Evolutionary conservation across 192 early-diverging fungal species (phyloP).

Genomic region (Rhizophagus clarus): DNA sequence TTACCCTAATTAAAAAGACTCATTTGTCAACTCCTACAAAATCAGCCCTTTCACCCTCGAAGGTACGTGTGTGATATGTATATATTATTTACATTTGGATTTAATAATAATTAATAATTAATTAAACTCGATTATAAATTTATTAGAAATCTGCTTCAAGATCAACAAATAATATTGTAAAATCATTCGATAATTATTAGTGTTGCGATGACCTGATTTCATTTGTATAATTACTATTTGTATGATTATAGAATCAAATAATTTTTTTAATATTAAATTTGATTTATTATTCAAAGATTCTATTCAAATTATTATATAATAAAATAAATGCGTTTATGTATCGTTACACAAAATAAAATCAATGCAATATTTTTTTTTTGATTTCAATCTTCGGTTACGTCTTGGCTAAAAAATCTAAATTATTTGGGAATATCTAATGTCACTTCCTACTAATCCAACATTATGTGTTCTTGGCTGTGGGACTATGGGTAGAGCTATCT

Average conservation of each 20-base stretch:
- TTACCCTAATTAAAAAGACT: constrained; percentile 4
- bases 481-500: constrained; percentile 57
- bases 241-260: background rate
- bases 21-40: constrained; percentile 25
- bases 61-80: background rate
- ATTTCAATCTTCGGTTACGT: too few species aligned
- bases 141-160: background rate
- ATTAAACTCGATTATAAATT: background rate
- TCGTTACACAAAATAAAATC: too few species aligned
- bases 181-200: background rate
- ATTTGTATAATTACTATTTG: background rate
- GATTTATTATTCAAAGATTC: background rate
- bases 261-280: background rate
- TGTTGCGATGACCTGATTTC: background rate
- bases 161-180: background rate
- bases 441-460: constrained; percentile 39
- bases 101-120: background rate
- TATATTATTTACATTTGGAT: background rate
- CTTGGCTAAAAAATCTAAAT: too few species aligned
- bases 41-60: constrained; percentile 10
- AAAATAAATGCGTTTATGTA: too few species aligned
- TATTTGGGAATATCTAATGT: background rate
- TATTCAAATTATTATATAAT: too few species aligned
- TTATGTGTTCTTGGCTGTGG: constrained; percentile 54
- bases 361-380: too few species aligned